Evolutionary conservation across 2,329 filamentous ascomycete genomes (phyloP), one percentile per base, ranked within the genome.

Genomic region (Apiospora pterosperma): DNA sequence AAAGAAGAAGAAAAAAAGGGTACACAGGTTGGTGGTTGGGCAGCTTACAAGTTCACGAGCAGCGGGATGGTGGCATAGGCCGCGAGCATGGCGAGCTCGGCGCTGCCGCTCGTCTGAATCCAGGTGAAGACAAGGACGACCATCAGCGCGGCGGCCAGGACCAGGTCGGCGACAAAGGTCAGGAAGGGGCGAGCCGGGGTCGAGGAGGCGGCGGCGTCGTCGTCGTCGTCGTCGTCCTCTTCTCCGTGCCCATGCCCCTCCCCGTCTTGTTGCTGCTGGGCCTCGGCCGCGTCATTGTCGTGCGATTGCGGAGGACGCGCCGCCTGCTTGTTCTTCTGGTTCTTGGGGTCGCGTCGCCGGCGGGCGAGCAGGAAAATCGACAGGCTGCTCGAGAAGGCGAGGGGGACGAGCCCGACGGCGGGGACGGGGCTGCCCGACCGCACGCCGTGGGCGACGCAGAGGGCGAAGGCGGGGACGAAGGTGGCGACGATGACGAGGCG

Each of bases 61-160:
- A 81, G 71, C 41, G 79, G 79, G 21, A 81, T 74, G 3, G 79
- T 81, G 12, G 75, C 75, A 67, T 81, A 81, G 14, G 79, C 76
- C 41, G 78, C 78, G 36, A 81, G 72, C 78, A 80, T 80, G 44
- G 73, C 76, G 60, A 79, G 66, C 62, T 75, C 71, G 3, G 75
- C 69, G 34, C 71, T 70, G 12, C 64, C 60, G 7, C 69, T 66
- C 19, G 70, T 70, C 38, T 68, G 66, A 42, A 76, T 75, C 78
- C 79, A 81, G 1, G 78, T 80, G 39, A 79, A 78, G 25, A 80
- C 76, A 61, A 82, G 65, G 5, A 80, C 76, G 7, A 77, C 67
- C 75, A 81, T 75, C 14, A 78, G 67, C 5, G 74, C 73, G 0
- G 75, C 72, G 8, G 78, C 76, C 3, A 81, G 74, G 8, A 76